Evolutionary conservation across 2,329 filamentous ascomycete species (phyloP), one percentile per base, ranked within the genome.

Genomic region (Amylocarpus encephaloides): DNA sequence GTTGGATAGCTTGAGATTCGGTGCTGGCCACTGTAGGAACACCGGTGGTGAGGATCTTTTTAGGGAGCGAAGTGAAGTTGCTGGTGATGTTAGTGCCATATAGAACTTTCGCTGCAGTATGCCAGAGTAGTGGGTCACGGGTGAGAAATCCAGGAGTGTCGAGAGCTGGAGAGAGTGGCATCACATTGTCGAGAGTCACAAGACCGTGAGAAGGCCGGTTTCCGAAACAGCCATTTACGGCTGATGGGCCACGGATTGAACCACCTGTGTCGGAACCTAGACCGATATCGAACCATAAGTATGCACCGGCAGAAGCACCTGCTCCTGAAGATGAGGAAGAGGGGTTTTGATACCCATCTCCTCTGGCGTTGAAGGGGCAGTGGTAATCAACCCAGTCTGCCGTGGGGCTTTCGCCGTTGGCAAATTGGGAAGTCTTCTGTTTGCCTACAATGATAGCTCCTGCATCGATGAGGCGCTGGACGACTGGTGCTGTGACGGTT

Each of bases 401-500:
- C 0, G 75, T 78, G 0, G 75, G 71, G 1, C 56, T 59, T 32
- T 57, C 55, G 10, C 45, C 42, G 35, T 51, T 53, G 12, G 69
- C 70, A 45, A 78, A 70, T 52, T 75, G 73, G 1, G 71, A 66
- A 1, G 70, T 69, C 52, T 74, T 76, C 5, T 72, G 73, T 64
- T 77, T 78, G 5, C 75, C 75, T 0, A 78, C 66, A 12, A 78
- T 56, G 6, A 78, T 64, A 0, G 79, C 82, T 0, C 84, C 83
- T 2, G 78, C 72, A 47, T 81, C 74, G 3, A 85, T 70, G 1
- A 88, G 64, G 1, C 71, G 68, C 45, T 80, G 75, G 0, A 82
- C 71, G 1, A 75, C 69, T 0, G 72, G 61, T 0, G 77, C 75
- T 1, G 77, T 82, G 2, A 58, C 60, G 1, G 66, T 70, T 0